Base-by-base conservation (phyloP, 177 flowering plant genomes). In the Vitis hybrid region DNA sequence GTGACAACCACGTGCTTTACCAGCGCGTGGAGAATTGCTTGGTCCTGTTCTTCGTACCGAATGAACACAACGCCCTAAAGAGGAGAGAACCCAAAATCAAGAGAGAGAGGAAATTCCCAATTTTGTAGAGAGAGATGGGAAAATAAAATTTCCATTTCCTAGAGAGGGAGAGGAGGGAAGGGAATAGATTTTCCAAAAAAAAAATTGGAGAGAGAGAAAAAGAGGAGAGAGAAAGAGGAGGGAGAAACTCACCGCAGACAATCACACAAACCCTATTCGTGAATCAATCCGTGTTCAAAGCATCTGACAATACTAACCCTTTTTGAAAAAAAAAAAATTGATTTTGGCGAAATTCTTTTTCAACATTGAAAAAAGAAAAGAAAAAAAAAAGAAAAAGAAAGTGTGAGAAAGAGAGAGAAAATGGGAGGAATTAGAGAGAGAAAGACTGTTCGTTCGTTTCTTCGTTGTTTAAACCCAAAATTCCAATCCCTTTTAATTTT, bases 371-470 rank as follows among this genome's bases (percentile, higher is more conserved):
- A 64, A 68, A 19, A 62, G 5, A 55, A 67, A 56, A 65, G 40
- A 49, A 10, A 49, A 59, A 49, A 59, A 72, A 60, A 49, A n/a
- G 40, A 60, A 15, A 30, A 23, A 18, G 49, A 55, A 34, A 34
- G 45, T 34, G 45, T 34, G 45, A 34, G 45, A 34, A 34, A 34
- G 45, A 34, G 45, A 34, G 45, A 34, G 45, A 34, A 63, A 66
- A 74, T 73, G 76, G 70, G 52, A 54, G 48, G 21, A 15, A 64
- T 26, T 66, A 52, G 73, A 72, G 73, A 68, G 56, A 75, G 71
- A 72, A 62, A 50, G 60, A 75, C 66, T 64, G 82, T 75, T 75
- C 74, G 67, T 79, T 70, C 66, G 49, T 62, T 73, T 66, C 69
- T 73, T 77, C 74, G 59, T 66, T 14, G 52, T 71, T 34, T 52